phyloP scores from a whole-genome alignment of 2,329 filamentous ascomycete genomes.

The Cladosporium sp. region DNA sequence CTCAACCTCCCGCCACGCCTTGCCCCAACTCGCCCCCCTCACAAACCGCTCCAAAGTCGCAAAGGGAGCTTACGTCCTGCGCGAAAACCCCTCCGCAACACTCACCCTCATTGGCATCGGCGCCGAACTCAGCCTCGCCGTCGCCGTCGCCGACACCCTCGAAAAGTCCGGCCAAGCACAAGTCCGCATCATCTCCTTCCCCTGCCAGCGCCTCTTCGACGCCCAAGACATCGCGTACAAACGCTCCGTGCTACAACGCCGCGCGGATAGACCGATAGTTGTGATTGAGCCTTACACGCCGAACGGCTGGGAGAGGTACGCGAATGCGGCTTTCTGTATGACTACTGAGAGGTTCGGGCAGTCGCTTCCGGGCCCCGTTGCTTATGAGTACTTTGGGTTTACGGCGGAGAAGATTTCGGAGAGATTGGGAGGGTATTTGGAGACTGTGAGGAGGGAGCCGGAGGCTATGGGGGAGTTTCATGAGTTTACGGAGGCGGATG shows the following conservation, averaged over 20 bases:
- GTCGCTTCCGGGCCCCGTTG: constrained; percentile 54
- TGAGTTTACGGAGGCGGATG: constrained; percentile 17
- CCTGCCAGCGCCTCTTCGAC: constrained; percentile 55
- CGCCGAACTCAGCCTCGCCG: constrained; percentile 50
- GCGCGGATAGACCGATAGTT: constrained; percentile 14
- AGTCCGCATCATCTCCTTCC: constrained; percentile 52
- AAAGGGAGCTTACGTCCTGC: constrained; percentile 45
- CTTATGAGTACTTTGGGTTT: constrained; percentile 59
- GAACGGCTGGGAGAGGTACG: constrained; percentile 62
- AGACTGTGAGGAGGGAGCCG: constrained; percentile 38
- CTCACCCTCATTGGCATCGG: constrained; percentile 53
- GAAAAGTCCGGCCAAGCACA: constrained; percentile 41
- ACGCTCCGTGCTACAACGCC: constrained; percentile 43
- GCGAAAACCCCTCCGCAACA: constrained; percentile 40
- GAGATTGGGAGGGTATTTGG: constrained; percentile 41
- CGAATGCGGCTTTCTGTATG: constrained; percentile 57
- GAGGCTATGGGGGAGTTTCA: constrained; percentile 15
- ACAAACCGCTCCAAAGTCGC: constrained; percentile 42
- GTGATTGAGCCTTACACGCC: constrained; percentile 62
- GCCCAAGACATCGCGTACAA: constrained; percentile 48
- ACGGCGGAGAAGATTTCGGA: constrained; percentile 47
- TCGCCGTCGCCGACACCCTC: constrained; percentile 43
- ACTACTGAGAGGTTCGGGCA: constrained; percentile 53
- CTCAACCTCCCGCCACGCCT: constrained; percentile 45
- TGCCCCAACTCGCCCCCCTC: constrained; percentile 39